Percentiles rank a stretch among this genome's conserved stretches.
These are phyloP conservation scores for Heliosperma pusillum DNA, from an alignment of 148 eudicot genomes.

Conservation along the genomic window DNA sequence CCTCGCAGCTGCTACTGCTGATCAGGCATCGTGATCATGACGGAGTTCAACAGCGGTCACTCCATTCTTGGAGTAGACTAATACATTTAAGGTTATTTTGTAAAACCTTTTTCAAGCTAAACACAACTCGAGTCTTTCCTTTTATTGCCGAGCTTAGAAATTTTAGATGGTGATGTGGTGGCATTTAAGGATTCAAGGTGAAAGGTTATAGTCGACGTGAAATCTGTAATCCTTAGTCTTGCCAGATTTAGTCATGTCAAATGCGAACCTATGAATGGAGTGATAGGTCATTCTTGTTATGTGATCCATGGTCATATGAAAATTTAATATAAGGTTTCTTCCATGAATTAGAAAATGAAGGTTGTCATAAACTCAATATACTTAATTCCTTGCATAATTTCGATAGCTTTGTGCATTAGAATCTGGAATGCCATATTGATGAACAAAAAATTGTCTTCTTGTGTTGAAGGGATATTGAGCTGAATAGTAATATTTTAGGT, in stretches of 20 bases:
- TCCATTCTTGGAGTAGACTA: constrained; percentile 10
- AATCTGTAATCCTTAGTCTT: not conserved
- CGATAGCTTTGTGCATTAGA: not conserved
- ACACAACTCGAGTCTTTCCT: not conserved
- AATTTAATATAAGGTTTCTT: constrained; percentile 12
- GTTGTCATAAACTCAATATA: not conserved
- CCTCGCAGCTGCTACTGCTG: constrained; percentile 45
- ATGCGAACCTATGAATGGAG: constrained; percentile 8
- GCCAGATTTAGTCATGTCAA: not conserved
- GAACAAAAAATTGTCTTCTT: not conserved
- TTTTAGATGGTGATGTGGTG: not conserved
- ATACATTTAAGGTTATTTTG: not conserved
- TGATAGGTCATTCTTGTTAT: constrained; percentile 16
- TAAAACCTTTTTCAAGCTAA: not conserved
- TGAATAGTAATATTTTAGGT: too few relatives aligned
- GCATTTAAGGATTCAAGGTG: not conserved
- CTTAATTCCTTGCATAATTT: not conserved
- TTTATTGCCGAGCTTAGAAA: constrained; percentile 1
- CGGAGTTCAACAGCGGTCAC: not conserved
- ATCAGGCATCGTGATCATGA: constrained; percentile 18
- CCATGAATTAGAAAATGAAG: constrained; percentile 7
- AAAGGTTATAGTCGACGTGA: not conserved
- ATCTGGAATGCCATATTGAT: not conserved
- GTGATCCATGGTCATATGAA: not conserved
- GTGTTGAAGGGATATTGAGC: too few relatives aligned